phyloP scores from a whole-genome alignment of 2,329 filamentous ascomycete species.

The Aureobasidium sp. region DNA sequence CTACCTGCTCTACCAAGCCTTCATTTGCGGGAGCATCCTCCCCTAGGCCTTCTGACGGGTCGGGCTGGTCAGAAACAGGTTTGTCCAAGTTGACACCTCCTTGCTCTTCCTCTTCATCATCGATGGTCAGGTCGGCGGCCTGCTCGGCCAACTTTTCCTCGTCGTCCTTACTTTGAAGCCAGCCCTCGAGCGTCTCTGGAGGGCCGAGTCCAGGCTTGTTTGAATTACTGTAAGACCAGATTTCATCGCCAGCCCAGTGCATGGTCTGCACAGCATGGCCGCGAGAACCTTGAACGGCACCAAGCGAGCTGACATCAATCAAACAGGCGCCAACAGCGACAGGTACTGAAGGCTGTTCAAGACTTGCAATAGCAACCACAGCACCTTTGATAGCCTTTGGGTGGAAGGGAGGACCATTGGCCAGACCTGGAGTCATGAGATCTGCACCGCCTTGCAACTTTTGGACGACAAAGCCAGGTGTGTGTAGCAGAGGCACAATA shows the following conservation, averaged over 20 bases:
- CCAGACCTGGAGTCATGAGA: conserved; percentile 59
- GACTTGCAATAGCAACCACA: conserved; percentile 54
- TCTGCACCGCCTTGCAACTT: conserved; percentile 58
- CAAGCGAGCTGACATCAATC: conserved; percentile 50
- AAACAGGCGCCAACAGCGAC: conserved; percentile 56
- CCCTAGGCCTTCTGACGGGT: conserved; percentile 10
- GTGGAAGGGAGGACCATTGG: conserved; percentile 56
- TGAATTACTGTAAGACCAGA: conserved; percentile 54
- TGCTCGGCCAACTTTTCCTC: conserved; percentile 30
- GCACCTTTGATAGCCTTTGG: conserved; percentile 48
- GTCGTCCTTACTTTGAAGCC: conserved; percentile 25
- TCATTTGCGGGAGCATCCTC: conserved; percentile 22
- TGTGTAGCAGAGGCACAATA: conserved; percentile 55
- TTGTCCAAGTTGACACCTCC: conserved; percentile 36
- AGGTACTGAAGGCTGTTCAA: conserved; percentile 52
- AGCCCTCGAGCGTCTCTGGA: conserved; percentile 47
- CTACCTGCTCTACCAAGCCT: conserved; percentile 25
- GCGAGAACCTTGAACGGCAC: conserved; percentile 49
- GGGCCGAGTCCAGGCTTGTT: conserved; percentile 44
- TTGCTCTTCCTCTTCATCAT: conserved; percentile 32
- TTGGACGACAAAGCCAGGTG: conserved; percentile 50
- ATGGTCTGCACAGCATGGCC: conserved; percentile 57
- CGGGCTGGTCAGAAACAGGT: conserved; percentile 3
- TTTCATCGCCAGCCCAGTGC: conserved; percentile 60
- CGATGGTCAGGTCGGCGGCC: conserved; percentile 33